Base-by-base conservation (phyloP, 108 stramenopile genomes). In the Schizochytrium sp. region DNA sequence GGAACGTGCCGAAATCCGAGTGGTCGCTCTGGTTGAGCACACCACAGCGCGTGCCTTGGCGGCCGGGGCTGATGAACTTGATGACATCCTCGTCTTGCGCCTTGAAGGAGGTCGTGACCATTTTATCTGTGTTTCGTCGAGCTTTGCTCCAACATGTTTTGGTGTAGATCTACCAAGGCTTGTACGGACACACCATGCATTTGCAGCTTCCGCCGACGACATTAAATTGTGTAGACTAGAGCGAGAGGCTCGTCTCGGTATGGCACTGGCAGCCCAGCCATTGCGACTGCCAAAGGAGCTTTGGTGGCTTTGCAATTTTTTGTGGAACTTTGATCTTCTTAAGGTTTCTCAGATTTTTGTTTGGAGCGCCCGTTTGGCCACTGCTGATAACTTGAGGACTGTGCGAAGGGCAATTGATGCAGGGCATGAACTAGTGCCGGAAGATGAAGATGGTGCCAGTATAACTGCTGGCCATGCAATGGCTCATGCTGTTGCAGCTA, bases 201-300 rank as follows among this genome's bases (percentile, higher is more conserved):
- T 53, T 69, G 72, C 60, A 38, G 87, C 76, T 4, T 28, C 56
- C 5, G 44, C 72, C 0, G 76, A 76, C 57, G 56, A 49, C 19
- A 10, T n/a, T 28, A 19, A 61, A 10, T 44, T 44, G 19, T 46
- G 40, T 4, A 8, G 56, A 3, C 47, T 38, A 0, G 61, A 57
- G 10, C 19, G 87, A 40, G 56, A 44, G 61, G 45, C 59, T 1
- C 8, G 58, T 28, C 88, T 41, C 15, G 55, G 56, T 5, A 3
- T 15, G 46, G 72, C 3, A 56, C 12, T 46, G 73, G 89, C 72
- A 17, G 45, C 69, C 28, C 12, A 59, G 5, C 19, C 47, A 13
- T 92, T 98, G 87, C 95, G 95, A 87, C 94, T 99, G 55, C 99
- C 99, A 5, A 98, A 98, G 91, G 98, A 98, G 90, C 88, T 98